A percentile compares a stretch with the other conserved stretches of the same genome.
Conservation (phyloP, 108 stramenopile species). For the Mediolabrus comicus region DNA sequence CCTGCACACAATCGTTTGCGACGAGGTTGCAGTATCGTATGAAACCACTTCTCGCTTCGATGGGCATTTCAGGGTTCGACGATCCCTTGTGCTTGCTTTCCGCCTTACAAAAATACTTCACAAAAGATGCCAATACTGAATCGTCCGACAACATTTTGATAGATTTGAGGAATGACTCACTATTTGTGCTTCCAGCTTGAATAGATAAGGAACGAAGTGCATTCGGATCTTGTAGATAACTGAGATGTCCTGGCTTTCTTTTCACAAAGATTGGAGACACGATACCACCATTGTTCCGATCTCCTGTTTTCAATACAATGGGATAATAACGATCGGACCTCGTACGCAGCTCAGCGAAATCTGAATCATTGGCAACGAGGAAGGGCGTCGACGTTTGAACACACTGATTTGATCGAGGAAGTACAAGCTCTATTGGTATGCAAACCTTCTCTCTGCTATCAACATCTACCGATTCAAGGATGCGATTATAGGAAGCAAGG, state of each 20-base stretch:
- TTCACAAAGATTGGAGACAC: conserved; percentile 73
- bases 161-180: conserved; percentile 49
- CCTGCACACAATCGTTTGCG: conserved; percentile 58
- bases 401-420: conserved; percentile 23
- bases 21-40: conserved; percentile 56
- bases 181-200: conserved; percentile 36
- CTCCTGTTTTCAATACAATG: conserved; percentile 36
- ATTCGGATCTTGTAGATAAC: conserved; percentile 67
- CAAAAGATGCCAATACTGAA: conserved; percentile 60
- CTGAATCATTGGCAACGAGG: conserved; percentile 14
- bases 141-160: conserved; percentile 80
- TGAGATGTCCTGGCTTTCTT: conserved; percentile 71
- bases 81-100: conserved; percentile 8
- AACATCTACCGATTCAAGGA: conserved; percentile 87
- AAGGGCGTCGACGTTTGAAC: conserved; percentile 23
- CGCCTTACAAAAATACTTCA: conserved; percentile 66
- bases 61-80: not conserved
- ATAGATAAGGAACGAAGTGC: conserved; percentile 46
- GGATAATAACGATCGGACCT: conserved; percentile 61
- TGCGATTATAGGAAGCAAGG: conserved; percentile 86
- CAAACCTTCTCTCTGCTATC: conserved; percentile 79
- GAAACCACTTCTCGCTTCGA: conserved; percentile 1
- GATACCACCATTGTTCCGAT: conserved; percentile 16
- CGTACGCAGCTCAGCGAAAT: conserved; percentile 46
- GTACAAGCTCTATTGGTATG: conserved; percentile 68